Percentiles rank a stretch among this genome's conserved stretches.
Conservation (phyloP, 352 stramenopile species). For the Phytophthora crassamura region DNA sequence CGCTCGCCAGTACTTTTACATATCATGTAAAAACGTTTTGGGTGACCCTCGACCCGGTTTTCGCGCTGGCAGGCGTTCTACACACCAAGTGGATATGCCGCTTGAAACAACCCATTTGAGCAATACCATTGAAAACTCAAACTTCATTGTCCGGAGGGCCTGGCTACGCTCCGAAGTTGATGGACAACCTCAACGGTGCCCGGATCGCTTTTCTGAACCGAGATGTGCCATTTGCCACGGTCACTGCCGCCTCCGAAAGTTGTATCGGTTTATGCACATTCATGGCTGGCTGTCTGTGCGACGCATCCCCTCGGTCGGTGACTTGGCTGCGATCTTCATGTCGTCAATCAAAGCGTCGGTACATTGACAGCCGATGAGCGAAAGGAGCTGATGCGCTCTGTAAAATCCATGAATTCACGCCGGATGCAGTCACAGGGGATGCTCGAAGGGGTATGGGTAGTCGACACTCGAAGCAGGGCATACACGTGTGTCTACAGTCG, state of each 20-base stretch:
- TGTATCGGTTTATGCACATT: slow-evolving; percentile 1
- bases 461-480: not conserved
- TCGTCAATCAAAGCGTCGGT: not conserved
- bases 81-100: slow-evolving; percentile 1
- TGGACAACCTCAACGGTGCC: not conserved
- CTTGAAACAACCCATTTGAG: slow-evolving; percentile 1
- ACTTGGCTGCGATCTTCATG: not conserved
- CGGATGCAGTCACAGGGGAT: slow-evolving; percentile 6
- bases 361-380: not conserved
- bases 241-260: not conserved
- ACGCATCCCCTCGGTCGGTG: not conserved
- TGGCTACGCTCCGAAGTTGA: not conserved
- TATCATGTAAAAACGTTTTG: slow-evolving; percentile 9
- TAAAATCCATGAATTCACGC: not conserved
- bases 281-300: not conserved
- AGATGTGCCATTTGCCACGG: not conserved
- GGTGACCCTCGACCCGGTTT: slow-evolving; percentile 6
- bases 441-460: not conserved
- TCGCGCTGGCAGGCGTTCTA: not conserved
- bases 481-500: not conserved
- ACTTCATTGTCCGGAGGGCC: not conserved
- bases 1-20: not conserved
- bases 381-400: not conserved
- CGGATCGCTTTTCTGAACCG: slow-evolving; percentile 4
- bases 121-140: slow-evolving; percentile 5